Base-by-base conservation (phyloP, 179 eudicot species). In the Heliamphora pulchella region DNA sequence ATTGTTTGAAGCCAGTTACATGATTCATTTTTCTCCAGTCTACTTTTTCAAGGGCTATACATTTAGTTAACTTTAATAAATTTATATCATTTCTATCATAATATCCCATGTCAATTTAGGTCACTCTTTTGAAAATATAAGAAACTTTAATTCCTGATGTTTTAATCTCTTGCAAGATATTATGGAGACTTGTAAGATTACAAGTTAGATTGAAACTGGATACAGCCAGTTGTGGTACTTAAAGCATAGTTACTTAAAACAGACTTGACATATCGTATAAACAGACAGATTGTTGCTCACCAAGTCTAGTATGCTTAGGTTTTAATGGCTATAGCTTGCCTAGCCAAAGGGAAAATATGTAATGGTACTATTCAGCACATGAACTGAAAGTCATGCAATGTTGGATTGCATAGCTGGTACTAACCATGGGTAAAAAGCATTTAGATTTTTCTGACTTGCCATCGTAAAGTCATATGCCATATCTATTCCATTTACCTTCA, bases 401-500 rank as follows among this genome's bases (percentile, higher is more conserved):
- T 59, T 75, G 15, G 43, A 62, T 47, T 43, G 78, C 46, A 17
- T 77, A 13, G 17, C 54, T 76, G 39, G 67, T 76, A 6, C 43
- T 46, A 43, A 59, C 15, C 54, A 48, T 62, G 54, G 70, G 46
- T 74, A 10, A 46, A 47, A 44, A 76, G 78, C 41, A 44, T 61
- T 54, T 9, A 18, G 54, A 41, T 31, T 58, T 75, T n/a, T 59
- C 51, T 9, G 78, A 76, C 51, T 59, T 61, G 41, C 41, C 54
- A 8, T 50, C 10, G 14, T 64, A 8, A 31, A 17, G 80, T 65
- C 66, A 14, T 17, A 51, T 51, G 17, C 51, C 17, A 41, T 48
- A 58, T 75, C 39, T 14, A 13, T 47, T 74, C 11, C 20, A 10
- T 76, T 58, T 61, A 46, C 17, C 44, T 62, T 46, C 67, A 75